A percentile compares a stretch with the other conserved stretches of the same genome.
phyloP scores from a whole-genome alignment of 495 filamentous ascomycete species.

The Penicillium flavigenum region DNA sequence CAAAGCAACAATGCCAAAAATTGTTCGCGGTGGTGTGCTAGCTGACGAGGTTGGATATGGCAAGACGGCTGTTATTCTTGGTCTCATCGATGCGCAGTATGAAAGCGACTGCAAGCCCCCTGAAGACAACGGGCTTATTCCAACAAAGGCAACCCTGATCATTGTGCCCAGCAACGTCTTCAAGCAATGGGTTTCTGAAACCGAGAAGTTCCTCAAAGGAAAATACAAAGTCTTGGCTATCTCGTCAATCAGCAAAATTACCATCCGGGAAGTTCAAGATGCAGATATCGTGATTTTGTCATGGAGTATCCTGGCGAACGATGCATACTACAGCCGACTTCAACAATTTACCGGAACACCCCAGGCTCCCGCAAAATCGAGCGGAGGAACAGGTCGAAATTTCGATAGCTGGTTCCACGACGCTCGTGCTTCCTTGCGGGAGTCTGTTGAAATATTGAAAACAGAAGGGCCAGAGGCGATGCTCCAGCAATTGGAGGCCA shows the following conservation, averaged over 20 bases:
- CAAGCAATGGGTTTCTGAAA: slow-evolving; percentile 66
- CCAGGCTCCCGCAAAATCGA: slow-evolving; percentile 39
- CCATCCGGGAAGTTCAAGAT: slow-evolving; percentile 42
- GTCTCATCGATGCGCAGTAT: slow-evolving; percentile 55
- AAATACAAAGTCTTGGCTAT: slow-evolving; percentile 47
- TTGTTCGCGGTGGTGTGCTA: slow-evolving; percentile 65
- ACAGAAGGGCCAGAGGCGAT: slow-evolving; percentile 27
- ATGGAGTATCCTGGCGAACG: slow-evolving; percentile 45
- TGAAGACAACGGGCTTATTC: slow-evolving; percentile 37
- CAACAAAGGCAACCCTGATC: slow-evolving; percentile 66
- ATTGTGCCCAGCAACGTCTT: slow-evolving; percentile 63
- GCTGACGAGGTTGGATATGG: slow-evolving; percentile 80
- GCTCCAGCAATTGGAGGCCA: slow-evolving; percentile 28
- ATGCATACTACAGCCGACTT: slow-evolving; percentile 50
- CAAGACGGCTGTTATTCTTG: slow-evolving; percentile 75
- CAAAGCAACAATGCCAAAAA: slow-evolving; percentile 38
- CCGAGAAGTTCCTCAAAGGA: slow-evolving; percentile 54
- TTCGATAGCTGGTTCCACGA: slow-evolving; percentile 56
- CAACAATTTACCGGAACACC: slow-evolving; percentile 51
- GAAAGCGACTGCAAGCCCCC: slow-evolving; percentile 14
- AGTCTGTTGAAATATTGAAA: slow-evolving; percentile 41
- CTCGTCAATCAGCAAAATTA: slow-evolving; percentile 29
- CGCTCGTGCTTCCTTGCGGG: slow-evolving; percentile 40
- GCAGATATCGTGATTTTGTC: slow-evolving; percentile 60
- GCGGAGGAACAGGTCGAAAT: slow-evolving; percentile 34